phyloP scores from a whole-genome alignment of 75 land plant genomes.

The Cunninghamia lanceolata region DNA sequence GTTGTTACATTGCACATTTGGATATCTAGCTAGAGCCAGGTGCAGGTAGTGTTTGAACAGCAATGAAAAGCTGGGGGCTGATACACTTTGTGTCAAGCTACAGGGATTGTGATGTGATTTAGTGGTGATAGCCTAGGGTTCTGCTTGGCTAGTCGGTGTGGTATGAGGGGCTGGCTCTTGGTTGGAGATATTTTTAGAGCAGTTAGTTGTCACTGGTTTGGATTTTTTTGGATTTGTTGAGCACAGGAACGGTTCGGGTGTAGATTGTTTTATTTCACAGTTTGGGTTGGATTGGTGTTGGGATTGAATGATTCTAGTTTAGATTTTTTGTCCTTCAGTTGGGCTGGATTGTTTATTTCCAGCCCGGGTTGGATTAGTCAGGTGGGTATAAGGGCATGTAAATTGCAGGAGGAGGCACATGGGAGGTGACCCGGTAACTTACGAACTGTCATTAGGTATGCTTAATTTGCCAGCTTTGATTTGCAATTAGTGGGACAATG shows the following conservation, averaged over 20 bases:
- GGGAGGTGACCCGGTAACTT: constrained; percentile 1
- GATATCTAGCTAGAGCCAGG: neutral
- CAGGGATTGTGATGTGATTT: neutral
- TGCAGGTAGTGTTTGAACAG: neutral
- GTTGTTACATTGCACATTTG: neutral
- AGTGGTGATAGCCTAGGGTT: neutral
- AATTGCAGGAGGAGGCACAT: neutral
- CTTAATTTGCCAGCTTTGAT: neutral
- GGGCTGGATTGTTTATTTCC: neutral
- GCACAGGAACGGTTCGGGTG: neutral
- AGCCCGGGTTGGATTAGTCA: neutral
- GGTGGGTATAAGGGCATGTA: neutral
- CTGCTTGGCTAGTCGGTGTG: neutral
- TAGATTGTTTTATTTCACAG: neutral
- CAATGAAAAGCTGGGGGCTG: neutral
- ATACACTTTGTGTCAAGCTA: constrained; percentile 3
- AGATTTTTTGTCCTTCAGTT: neutral
- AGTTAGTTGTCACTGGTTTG: neutral
- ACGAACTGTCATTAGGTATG: neutral
- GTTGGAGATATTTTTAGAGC: neutral
- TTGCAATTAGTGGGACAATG: neutral
- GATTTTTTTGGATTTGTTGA: neutral
- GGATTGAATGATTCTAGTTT: neutral
- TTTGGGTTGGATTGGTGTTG: neutral
- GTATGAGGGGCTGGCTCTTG: neutral